Percentiles rank a stretch among this genome's conserved stretches.
These are phyloP conservation scores for Suhomyces emberorum DNA, from an alignment of 805 yeast species.

Conservation along the genomic window DNA sequence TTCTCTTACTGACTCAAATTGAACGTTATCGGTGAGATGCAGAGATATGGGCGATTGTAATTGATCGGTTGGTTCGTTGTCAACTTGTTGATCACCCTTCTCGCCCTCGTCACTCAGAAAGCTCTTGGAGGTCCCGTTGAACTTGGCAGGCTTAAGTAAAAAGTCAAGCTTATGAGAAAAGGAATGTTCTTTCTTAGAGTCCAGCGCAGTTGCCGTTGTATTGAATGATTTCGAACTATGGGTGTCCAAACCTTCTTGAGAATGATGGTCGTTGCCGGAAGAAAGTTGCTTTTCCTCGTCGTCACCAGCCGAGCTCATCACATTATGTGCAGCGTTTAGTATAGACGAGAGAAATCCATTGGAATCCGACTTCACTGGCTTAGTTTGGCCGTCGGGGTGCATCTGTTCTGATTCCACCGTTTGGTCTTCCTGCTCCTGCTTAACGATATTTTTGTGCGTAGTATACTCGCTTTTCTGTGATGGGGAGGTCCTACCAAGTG, in stretches of 20 bases:
- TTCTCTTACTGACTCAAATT: conserved; percentile 46
- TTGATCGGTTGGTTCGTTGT: not conserved
- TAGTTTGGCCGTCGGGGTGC: not conserved
- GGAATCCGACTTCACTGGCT: conserved; percentile 10
- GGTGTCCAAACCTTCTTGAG: not conserved
- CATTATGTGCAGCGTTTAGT: conserved; percentile 47
- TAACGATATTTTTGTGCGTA: conserved; percentile 3
- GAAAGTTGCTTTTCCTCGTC: conserved; percentile 4
- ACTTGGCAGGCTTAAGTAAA: conserved; percentile 19
- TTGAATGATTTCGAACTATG: not conserved
- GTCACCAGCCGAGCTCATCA: conserved; percentile 26
- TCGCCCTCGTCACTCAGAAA: conserved; percentile 3
- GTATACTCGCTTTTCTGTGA: not conserved
- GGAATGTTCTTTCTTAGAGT: conserved; percentile 1
- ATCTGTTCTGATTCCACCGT: not conserved
- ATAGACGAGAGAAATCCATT: conserved; percentile 43
- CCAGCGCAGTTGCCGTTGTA: not conserved
- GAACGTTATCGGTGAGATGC: conserved; percentile 31
- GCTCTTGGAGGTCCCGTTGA: conserved; percentile 10
- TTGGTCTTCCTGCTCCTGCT: conserved; percentile 1
- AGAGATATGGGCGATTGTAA: conserved; percentile 1
- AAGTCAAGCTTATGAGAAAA: conserved; percentile 24
- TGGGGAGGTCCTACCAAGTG: not conserved
- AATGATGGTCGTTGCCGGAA: not conserved
- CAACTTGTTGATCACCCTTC: not conserved